A percentile compares a stretch with the other conserved stretches of the same genome.
phyloP scores from a whole-genome alignment of 2,329 filamentous ascomycete species.

The Setomelanomma holmii region DNA sequence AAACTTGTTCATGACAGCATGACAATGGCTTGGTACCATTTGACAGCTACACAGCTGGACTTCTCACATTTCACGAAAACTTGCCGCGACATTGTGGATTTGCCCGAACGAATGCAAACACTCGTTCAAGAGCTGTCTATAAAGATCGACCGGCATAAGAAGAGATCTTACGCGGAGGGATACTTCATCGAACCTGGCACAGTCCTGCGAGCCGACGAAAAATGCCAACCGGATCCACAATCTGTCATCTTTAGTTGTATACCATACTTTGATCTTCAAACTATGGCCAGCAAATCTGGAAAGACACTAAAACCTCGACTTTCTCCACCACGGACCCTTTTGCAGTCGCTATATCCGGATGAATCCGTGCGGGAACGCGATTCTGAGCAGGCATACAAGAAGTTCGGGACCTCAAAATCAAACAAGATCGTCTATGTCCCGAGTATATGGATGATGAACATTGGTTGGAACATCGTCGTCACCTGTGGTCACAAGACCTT shows the following conservation, averaged over 20 bases:
- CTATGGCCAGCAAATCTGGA: not conserved
- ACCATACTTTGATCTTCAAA: constrained; percentile 33
- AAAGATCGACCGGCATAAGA: constrained; percentile 36
- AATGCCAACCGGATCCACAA: constrained; percentile 18
- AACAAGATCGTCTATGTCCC: constrained; percentile 36
- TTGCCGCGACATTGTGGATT: constrained; percentile 27
- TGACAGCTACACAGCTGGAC: constrained; percentile 28
- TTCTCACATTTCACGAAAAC: constrained; percentile 32
- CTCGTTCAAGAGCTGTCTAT: constrained; percentile 24
- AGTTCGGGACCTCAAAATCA: constrained; percentile 23
- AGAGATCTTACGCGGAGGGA: constrained; percentile 27
- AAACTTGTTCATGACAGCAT: constrained; percentile 7
- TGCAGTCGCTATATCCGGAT: constrained; percentile 43
- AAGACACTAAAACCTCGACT: constrained; percentile 14
- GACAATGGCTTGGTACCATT: constrained; percentile 36
- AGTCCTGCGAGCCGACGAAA: constrained; percentile 38
- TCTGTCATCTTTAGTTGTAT: constrained; percentile 41
- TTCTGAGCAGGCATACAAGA: constrained; percentile 37
- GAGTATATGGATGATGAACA: constrained; percentile 41
- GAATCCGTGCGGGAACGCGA: constrained; percentile 40
- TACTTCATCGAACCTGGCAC: constrained; percentile 46
- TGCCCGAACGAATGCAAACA: constrained; percentile 23
- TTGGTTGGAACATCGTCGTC: constrained; percentile 31
- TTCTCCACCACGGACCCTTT: constrained; percentile 33
- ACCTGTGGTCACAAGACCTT: constrained; percentile 36